These are phyloP conservation scores for Thalia dealbata DNA, from an alignment of 176 grass and related monocot genomes.

Conservation along the genomic window DNA sequence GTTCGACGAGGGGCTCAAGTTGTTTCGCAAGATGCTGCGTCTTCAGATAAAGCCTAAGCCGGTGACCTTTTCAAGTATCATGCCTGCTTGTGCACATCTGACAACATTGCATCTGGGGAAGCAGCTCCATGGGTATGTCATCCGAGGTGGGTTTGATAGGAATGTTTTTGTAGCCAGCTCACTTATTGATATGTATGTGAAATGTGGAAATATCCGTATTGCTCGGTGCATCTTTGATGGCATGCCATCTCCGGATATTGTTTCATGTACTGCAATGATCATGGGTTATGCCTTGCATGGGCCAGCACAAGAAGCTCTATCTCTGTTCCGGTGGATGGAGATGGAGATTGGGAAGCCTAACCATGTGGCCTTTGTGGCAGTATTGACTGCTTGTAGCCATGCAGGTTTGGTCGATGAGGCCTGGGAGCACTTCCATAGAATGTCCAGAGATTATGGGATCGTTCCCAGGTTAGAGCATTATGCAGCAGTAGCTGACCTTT, in stretches of 20 bases:
- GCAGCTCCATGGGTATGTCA: constrained; percentile 47
- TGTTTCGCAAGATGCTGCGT: constrained; percentile 44
- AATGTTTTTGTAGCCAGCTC: constrained; percentile 51
- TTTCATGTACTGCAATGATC: constrained; percentile 66
- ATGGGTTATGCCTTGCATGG: constrained; percentile 74
- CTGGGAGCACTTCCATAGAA: constrained; percentile 49
- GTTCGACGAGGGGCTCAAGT: constrained; percentile 40
- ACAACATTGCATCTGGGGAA: constrained; percentile 40
- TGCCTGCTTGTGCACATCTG: constrained; percentile 46
- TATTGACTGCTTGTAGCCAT: constrained; percentile 72
- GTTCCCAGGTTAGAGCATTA: constrained; percentile 50
- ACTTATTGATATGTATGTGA: constrained; percentile 65
- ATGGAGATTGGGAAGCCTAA: constrained; percentile 42
- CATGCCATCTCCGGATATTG: constrained; percentile 35
- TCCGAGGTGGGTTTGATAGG: constrained; percentile 29
- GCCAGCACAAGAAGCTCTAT: constrained; percentile 48
- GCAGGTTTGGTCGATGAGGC: constrained; percentile 61
- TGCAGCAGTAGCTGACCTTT: constrained; percentile 38
- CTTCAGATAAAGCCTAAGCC: constrained; percentile 34
- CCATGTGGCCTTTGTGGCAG: constrained; percentile 45
- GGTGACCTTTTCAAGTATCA: constrained; percentile 49
- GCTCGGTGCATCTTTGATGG: constrained; percentile 40
- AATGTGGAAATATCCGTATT: constrained; percentile 46
- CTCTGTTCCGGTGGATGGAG: constrained; percentile 53
- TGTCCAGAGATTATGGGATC: constrained; percentile 44